Base-by-base conservation (phyloP, 345 rosid genomes). In the Corymbia maculata region DNA sequence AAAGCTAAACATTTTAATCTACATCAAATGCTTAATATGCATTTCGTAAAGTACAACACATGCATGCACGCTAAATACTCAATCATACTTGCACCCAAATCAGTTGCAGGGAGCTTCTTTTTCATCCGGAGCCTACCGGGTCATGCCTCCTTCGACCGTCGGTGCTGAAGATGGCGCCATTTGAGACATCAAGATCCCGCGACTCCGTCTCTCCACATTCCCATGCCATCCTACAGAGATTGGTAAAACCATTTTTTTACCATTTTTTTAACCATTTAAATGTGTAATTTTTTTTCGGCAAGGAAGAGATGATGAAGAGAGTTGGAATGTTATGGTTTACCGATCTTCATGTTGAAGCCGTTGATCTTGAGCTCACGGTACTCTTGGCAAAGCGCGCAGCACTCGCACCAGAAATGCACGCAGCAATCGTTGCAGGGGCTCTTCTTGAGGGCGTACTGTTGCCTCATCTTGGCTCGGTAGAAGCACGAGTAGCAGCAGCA, bases 401-500 rank as follows among this genome's bases (percentile, higher is more conserved):
- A 24, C 87, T 86, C 87, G 87, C 87, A 86, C 75, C 61, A 86
- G 22, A 61, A 86, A 45, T 86, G 87, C 26, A 86, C 51, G 19
- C 61, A 55, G 51, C 87, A 86, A 59, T 86, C 87, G 51, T 44
- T 2, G 87, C 66, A 42, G 30, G 42, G 42, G 42, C 42, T 36
- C 51, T 55, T 26, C 87, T 86, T 59, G 70, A 86, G 70, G 19
- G 87, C 61, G 88, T 89, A 90, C 10, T 90, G 93, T 87, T 89
- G 88, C 91, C 94, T 92, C 92, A 93, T 90, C 88, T 92, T 90
- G 30, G 92, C 55, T 28, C 93, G 89, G 70, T 90, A 90, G 87
- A 93, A 92, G 89, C 94, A 92, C 5, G 94, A 89, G 87, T 86
- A 93, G 88, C 88, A 92, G 52, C 92, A 88, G 2, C 93, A 79